Evolutionary conservation across 1,139 yeast genomes (phyloP).

Genomic region (Pichia cactophila): DNA sequence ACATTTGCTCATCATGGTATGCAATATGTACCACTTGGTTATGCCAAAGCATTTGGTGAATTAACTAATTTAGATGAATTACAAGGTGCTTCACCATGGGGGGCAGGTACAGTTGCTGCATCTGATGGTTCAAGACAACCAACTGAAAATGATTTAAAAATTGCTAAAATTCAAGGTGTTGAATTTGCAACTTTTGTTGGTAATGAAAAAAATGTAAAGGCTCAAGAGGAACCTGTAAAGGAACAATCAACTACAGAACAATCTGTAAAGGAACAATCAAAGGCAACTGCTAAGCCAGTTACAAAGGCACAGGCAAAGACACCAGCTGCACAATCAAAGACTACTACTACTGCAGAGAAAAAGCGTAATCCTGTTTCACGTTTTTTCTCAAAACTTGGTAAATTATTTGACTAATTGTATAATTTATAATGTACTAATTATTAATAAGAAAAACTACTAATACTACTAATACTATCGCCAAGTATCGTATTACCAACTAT

Average conservation of each 20-base stretch:
- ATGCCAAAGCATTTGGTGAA: slow-evolving; percentile 31
- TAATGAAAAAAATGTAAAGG: too few relatives aligned
- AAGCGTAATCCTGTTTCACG: slow-evolving; percentile 8
- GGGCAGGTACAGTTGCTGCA: slow-evolving; percentile 45
- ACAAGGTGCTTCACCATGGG: slow-evolving; percentile 46
- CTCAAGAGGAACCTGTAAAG: too few relatives aligned
- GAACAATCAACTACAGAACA: too few relatives aligned
- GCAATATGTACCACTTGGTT: slow-evolving; percentile 44
- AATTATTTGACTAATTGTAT: slow-evolving; percentile 1
- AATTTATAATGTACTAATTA: too few relatives aligned
- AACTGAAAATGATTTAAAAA: slow-evolving; percentile 33
- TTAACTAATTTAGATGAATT: slow-evolving; percentile 33
- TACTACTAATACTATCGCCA: too few relatives aligned
- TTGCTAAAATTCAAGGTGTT: slow-evolving; percentile 39
- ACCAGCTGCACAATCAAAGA: background rate
- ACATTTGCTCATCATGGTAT: slow-evolving; percentile 45
- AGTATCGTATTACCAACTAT: too few relatives aligned
- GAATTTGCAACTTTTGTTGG: slow-evolving; percentile 28
- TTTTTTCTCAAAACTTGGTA: slow-evolving; percentile 9
- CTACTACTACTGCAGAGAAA: background rate
- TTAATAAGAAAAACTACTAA: too few relatives aligned
- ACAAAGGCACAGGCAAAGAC: background rate
- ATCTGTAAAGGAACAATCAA: too few relatives aligned
- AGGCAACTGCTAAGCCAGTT: too few relatives aligned
- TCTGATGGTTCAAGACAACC: slow-evolving; percentile 43